These are phyloP conservation scores for Alternaria hordeiaustralica DNA, from an alignment of 2,329 filamentous ascomycete species.

Conservation along the genomic window DNA sequence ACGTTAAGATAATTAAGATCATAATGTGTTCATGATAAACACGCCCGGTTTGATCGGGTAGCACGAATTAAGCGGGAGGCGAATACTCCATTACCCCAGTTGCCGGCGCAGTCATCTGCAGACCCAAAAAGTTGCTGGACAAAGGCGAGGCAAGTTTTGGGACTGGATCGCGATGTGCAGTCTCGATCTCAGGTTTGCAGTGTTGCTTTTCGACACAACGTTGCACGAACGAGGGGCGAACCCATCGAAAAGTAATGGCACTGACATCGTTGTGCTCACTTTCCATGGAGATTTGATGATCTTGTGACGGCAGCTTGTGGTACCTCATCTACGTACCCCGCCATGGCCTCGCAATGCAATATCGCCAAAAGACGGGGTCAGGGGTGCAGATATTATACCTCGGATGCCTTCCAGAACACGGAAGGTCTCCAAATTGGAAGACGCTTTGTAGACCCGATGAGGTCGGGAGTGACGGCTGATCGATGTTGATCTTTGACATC, in stretches of 20 bases:
- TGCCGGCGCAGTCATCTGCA: not conserved
- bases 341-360: conserved; percentile 37
- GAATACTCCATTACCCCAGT: not conserved
- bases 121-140: not conserved
- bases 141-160: not conserved
- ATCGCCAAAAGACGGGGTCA: conserved; percentile 27
- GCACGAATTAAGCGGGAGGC: conserved; percentile 14
- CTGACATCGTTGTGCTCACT: conserved; percentile 3
- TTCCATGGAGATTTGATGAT: conserved; percentile 22
- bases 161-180: not conserved
- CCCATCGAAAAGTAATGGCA: not conserved
- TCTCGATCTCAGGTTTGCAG: not conserved
- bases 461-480: conserved; percentile 1
- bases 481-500: not conserved
- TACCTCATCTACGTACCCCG: conserved; percentile 47
- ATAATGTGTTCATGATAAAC: conserved; percentile 46
- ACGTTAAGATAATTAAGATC: too few species aligned
- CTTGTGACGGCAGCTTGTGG: conserved; percentile 26
- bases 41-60: conserved; percentile 19
- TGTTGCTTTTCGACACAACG: not conserved
- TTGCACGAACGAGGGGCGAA: conserved; percentile 19
- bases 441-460: not conserved
- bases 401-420: conserved; percentile 29
- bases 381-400: conserved; percentile 31
- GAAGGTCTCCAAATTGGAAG: conserved; percentile 22